Base-by-base conservation (phyloP, 257 asterid species). In the Verbena officinalis region DNA sequence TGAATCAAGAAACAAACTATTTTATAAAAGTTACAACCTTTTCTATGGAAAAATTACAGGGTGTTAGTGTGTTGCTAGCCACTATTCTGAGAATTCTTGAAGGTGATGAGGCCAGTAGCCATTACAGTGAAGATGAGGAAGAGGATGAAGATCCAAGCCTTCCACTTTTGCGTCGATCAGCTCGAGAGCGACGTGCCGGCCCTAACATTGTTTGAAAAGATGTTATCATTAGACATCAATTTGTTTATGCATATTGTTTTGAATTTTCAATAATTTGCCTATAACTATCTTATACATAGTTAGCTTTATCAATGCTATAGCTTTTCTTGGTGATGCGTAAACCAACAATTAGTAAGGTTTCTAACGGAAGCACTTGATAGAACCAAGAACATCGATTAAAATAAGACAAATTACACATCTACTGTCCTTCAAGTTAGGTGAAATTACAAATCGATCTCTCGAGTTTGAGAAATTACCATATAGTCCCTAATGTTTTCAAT, bases 1-100 rank as follows among this genome's bases (percentile, higher is more conserved):
- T 36, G 40, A n/a, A 4, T 36, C 40, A 36, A 36, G 11, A 36
- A 36, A 9, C 11, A 36, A 36, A 36, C 40, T 36, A 42, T 42
- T 8, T 3, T 16, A 24, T 4, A 27, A 31, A 5, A 56, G 15
- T 7, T 1, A 20, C 15, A 3, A n/a, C n/a, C n/a, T n/a, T n/a
- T 17, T 42, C 5, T 30, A 38, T 38, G 9, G 33, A 27, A 27
- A 10, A 22, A 33, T n/a, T 44, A 78, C 84, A 86, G 95, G 90
- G 84, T 4, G 10, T 78, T 20, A 75, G 84, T 31, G 59, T 81
- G 23, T 54, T 86, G 31, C 51, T 83, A 53, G 88, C 90, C 17
- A 69, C 86, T 9, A 9, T 77, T 9, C 64, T 83, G 49, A 81
- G 76, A 72, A 73, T 80, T 55, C 72, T 58, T 1, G 75, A 50